Evolutionary conservation across 176 grass and related monocot species (phyloP), one percentile per base, ranked within the genome.

Genomic region (Thalia dealbata): DNA sequence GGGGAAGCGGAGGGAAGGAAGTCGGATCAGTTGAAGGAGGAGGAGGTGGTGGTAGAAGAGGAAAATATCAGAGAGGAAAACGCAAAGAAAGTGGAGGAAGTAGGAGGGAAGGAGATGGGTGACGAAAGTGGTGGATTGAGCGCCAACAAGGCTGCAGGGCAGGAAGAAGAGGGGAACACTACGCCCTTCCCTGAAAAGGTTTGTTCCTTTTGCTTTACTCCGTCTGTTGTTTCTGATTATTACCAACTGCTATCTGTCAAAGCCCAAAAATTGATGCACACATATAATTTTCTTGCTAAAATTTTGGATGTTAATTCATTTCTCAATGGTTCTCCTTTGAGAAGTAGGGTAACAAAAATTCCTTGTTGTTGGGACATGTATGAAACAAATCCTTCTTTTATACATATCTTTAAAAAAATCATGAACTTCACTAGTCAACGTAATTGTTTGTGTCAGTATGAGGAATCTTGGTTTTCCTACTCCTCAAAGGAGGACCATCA

Each of bases 51-150:
- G 41, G 82, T 66, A 14, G 72, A 35, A 14, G 79, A 44, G 3
- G 77, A 29, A 65, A 52, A 69, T 43, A 68, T 21, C 41, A n/a
- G 5, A 78, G 32, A 4, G 77, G 2, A 67, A 50, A 26, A 21
- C 12, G 24, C 26, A 19, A 55, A 54, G 29, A 46, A 52, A 54
- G 85, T 19, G 26, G 80, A 54, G 6, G 80, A 67, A 11, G 74
- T 9, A 26, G 7, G 48, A 52, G 78, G 71, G 58, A 82, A 86
- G 54, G 83, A 80, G 7, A 81, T 85, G 79, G 78, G 69, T 70
- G 68, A 55, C 65, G 75, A 35, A 23, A 80, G 54, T n/a, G 48
- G 67, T n/a, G 54, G 73, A 62, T 15, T 63, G 55, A 75, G 73
- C 41, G 73, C 73, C 35, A 75, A 75, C n/a, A 62, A 41, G 73